Evolutionary conservation across 2,329 filamentous ascomycete species (phyloP), one percentile per base, ranked within the genome.

Genomic region (Lecanosticta acicola): DNA sequence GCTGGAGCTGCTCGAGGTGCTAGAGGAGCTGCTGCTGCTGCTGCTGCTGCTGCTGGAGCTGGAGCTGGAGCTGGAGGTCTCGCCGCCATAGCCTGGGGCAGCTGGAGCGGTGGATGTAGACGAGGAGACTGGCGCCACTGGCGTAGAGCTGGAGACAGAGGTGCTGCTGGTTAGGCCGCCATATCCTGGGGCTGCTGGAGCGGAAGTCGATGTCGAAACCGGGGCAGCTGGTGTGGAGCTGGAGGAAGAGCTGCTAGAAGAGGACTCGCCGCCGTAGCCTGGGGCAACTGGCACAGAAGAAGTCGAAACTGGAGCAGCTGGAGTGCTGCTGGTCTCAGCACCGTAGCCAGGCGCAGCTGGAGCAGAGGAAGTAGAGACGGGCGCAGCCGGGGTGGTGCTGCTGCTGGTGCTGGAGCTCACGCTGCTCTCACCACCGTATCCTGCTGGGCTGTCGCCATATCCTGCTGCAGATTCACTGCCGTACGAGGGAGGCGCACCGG

Each of bases 401-500:
- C 35, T 37, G 14, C 35, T 37, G 35, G 35, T 18, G 35, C 35
- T 18, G 35, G n/a, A n/a, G 35, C 26, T 20, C 17, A 40, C 37
- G 41, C 8, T 44, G 21, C 38, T 41, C 24, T 46, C 39, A 45
- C 43, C 43, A 32, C 43, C 47, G 40, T 49, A 52, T 10, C 32
- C 43, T 14, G 46, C 39, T 26, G 55, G 55, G n/a, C 35, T 26
- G n/a, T n/a, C n/a, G 32, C 45, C 47, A 43, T 58, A 58, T 8
- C 46, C 45, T 16, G 49, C 45, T 35, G 54, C 51, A 10, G 50
- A 19, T 11, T 21, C 39, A 34, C 47, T 43, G 21, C 35, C 46
- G 35, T 40, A 16, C 29, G 33, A 36, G 33, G 39, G 45, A 7
- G 24, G 24, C 11, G 24, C 24, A 5, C 11, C 7, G 11, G 24